Percentiles rank a stretch among this genome's conserved stretches.
These are phyloP conservation scores for Penicillium sp. DNA, from an alignment of 2,329 filamentous ascomycete species.

Conservation along the genomic window DNA sequence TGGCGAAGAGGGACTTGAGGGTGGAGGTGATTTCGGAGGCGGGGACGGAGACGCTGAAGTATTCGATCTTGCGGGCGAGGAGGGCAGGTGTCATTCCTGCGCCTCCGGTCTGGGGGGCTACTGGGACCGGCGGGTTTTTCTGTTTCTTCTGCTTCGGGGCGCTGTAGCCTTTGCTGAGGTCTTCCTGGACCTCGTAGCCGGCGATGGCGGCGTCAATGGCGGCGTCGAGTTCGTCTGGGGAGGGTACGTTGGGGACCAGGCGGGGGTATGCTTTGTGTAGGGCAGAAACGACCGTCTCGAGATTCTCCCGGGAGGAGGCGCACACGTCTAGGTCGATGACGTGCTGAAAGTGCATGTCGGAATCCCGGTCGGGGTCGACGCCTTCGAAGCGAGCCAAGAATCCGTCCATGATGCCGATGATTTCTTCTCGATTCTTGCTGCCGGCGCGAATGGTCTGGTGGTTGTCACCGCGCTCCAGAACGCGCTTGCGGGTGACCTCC, in stretches of 20 bases:
- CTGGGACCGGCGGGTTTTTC: conserved; percentile 27
- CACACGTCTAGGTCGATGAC: conserved; percentile 82
- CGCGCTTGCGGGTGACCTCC: conserved; percentile 72
- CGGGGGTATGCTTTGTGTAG: conserved; percentile 78
- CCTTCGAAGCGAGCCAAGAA: conserved; percentile 87
- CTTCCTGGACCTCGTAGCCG: conserved; percentile 76
- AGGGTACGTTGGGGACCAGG: conserved; percentile 68
- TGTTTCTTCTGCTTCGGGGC: conserved; percentile 44
- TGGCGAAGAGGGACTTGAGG: conserved; percentile 71
- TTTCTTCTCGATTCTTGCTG: conserved; percentile 71
- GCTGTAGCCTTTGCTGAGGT: conserved; percentile 57
- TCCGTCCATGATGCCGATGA: conserved; percentile 89
- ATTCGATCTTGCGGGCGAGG: conserved; percentile 62
- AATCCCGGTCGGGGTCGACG: conserved; percentile 64
- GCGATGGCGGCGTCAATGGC: conserved; percentile 76
- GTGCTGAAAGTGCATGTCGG: conserved; percentile 79
- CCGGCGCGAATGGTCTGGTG: conserved; percentile 94
- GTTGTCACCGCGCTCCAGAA: conserved; percentile 86
- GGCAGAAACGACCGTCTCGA: conserved; percentile 74
- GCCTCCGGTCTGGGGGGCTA: conserved; percentile 1
- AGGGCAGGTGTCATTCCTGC: conserved; percentile 33
- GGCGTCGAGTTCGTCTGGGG: conserved; percentile 71
- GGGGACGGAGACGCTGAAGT: conserved; percentile 63
- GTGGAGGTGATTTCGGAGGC: conserved; percentile 55
- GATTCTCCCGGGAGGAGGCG: conserved; percentile 76